Base-by-base conservation (phyloP, 2,329 filamentous ascomycete genomes). In the Aureobasidium uvarum region DNA sequence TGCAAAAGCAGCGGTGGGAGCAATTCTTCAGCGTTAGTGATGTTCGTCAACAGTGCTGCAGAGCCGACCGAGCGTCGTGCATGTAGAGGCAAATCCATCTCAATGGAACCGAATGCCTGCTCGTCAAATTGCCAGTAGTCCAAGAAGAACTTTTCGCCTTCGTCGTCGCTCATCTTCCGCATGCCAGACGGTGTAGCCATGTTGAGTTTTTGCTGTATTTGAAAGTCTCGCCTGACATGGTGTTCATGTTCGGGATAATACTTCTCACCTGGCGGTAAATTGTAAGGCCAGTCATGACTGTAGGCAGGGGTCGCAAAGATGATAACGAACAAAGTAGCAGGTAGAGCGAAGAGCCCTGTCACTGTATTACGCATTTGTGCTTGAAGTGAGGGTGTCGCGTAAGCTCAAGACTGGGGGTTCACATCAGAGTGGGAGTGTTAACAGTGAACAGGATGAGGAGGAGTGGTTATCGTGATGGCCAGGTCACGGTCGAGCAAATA, bases 101-200 rank as follows among this genome's bases (percentile, higher is more conserved):
- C 45, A 20, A 55, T n/a, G 46, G 20, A 23, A 33, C 46, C 31
- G 33, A 25, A 20, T 43, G 33, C 10, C 20, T 56, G 52, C n/a
- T 72, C 72, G 3, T 76, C 78, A 62, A 82, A 82, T 65, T 79
- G 76, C 81, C 79, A 87, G 74, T 91, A 89, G 51, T 90, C 83
- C 65, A 87, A 79, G 69, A 87, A 85, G 73, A 94, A 88, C 81
- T 91, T 95, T 73, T 91, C 88, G 67, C 85, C 85, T 58, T 86
- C 84, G 72, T 92, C 87, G 5, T 81, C 81, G 54, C 85, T 81
- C 85, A 93, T 90, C 73, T 92, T 92, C 73, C 84, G 85, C 64
- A 93, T 81, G 0, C 85, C 89, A 1, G 84, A 83, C 0, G 89
- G 89, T 31, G 65, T 14, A 14, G 13, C 31, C 5, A 10, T 67